These are phyloP conservation scores for Sinapis alba DNA, from an alignment of 441 rosid species.

Conservation along the genomic window DNA sequence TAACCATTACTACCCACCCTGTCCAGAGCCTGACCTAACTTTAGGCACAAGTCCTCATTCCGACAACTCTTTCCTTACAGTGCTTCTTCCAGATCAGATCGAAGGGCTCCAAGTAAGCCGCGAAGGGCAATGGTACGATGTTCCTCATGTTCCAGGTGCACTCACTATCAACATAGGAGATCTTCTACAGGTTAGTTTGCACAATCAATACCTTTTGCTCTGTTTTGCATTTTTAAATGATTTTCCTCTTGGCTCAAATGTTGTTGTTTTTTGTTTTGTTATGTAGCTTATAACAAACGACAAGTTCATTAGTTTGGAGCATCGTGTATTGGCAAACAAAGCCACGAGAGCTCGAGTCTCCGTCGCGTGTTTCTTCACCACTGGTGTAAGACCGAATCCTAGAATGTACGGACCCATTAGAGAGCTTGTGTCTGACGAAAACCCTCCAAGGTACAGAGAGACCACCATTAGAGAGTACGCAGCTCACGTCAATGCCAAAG, in stretches of 20 bases:
- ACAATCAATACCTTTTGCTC: not conserved
- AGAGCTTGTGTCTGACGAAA: conserved; percentile 60
- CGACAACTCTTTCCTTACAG: conserved; percentile 30
- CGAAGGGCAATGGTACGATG: conserved; percentile 32
- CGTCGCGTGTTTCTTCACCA: conserved; percentile 56
- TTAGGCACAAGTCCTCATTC: conserved; percentile 36
- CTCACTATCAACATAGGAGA: conserved; percentile 37
- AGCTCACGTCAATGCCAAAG: conserved; percentile 39
- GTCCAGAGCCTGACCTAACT: conserved; percentile 40
- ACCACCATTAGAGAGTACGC: conserved; percentile 44
- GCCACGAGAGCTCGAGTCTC: conserved; percentile 54
- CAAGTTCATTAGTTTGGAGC: conserved; percentile 55
- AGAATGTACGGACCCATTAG: conserved; percentile 56
- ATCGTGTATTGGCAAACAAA: conserved; percentile 54
- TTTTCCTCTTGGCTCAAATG: not conserved
- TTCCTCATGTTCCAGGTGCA: conserved; percentile 34
- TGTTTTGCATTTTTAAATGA: not conserved
- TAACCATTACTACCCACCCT: conserved; percentile 43
- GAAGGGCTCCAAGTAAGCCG: conserved; percentile 34
- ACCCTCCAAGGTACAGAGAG: conserved; percentile 56
- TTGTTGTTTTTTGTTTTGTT: not conserved
- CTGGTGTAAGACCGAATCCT: conserved; percentile 29
- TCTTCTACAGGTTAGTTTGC: conserved; percentile 33
- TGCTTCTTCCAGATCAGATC: conserved; percentile 37
- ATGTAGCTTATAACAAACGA: conserved; percentile 55